Evolutionary conservation across 805 yeast species (phyloP).

Genomic region (Yarrowia bubula): DNA sequence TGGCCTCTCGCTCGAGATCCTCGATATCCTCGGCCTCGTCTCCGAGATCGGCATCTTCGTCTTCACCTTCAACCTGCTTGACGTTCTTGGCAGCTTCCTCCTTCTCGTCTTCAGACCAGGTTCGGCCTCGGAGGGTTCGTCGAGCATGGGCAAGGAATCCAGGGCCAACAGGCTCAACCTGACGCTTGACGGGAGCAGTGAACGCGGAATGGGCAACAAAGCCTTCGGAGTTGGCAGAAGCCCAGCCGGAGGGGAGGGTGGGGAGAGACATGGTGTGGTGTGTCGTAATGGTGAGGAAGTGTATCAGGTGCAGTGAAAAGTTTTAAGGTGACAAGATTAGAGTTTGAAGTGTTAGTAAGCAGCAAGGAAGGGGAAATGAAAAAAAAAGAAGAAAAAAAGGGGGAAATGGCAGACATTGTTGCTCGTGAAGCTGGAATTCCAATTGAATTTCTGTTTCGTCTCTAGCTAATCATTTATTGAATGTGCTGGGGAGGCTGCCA

Average conservation of each 20-base stretch:
- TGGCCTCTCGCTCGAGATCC: constrained; percentile 84
- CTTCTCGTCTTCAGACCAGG: constrained; percentile 97
- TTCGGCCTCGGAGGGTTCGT: constrained; percentile 92
- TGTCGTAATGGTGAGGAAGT: too few species aligned
- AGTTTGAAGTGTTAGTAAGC: background rate
- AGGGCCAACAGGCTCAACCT: constrained; percentile 95
- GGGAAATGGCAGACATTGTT: too few species aligned
- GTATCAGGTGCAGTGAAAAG: too few species aligned
- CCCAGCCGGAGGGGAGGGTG: constrained; percentile 35
- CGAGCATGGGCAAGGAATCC: constrained; percentile 94
- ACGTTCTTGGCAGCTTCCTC: constrained; percentile 89
- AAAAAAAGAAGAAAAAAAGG: too few species aligned
- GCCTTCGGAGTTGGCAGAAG: constrained; percentile 31
- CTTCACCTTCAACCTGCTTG: constrained; percentile 61
- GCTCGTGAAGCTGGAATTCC: too few species aligned
- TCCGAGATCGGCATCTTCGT: constrained; percentile 52
- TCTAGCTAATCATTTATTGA: too few species aligned
- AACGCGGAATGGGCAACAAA: constrained; percentile 36
- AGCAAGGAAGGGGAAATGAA: background rate
- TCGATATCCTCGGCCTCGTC: constrained; percentile 69
- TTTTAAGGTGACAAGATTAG: background rate
- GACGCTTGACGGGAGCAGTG: constrained; percentile 47
- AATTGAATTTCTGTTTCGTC: too few species aligned
- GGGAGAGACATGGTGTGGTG: constrained; percentile 32
- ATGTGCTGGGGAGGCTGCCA: too few species aligned